A percentile compares a stretch with the other conserved stretches of the same genome.
These are phyloP conservation scores for Aaosphaeria pasadenensis DNA, from an alignment of 2,329 filamentous ascomycete genomes.

Conservation along the genomic window DNA sequence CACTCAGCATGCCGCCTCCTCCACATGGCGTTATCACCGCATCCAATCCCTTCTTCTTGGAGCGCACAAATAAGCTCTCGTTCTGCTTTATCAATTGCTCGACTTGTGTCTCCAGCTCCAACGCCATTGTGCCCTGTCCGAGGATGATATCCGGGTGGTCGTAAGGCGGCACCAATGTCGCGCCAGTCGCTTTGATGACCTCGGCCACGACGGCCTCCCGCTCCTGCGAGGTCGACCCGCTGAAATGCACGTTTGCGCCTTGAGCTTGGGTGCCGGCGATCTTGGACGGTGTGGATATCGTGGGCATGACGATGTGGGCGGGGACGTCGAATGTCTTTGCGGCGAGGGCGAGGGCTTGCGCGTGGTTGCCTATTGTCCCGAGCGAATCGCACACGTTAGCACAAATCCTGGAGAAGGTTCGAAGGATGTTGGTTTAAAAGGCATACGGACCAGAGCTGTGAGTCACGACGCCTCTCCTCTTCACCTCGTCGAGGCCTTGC, in stretches of 20 bases:
- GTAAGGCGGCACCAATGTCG: slow-evolving; percentile 82
- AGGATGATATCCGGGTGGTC: slow-evolving; percentile 90
- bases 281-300: slow-evolving; percentile 80
- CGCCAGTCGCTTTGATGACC: slow-evolving; percentile 69
- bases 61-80: slow-evolving; percentile 10
- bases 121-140: slow-evolving; percentile 83
- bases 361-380: slow-evolving; percentile 72
- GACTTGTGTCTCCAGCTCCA: slow-evolving; percentile 79
- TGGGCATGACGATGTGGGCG: slow-evolving; percentile 88
- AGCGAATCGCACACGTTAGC: neutral
- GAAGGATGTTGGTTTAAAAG: neutral
- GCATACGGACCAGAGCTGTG: slow-evolving; percentile 74
- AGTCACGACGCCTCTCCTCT: slow-evolving; percentile 74
- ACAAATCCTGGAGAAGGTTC: slow-evolving; percentile 2
- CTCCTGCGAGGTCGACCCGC: slow-evolving; percentile 75
- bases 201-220: slow-evolving; percentile 73
- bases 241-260: slow-evolving; percentile 76
- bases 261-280: slow-evolving; percentile 78
- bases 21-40: slow-evolving; percentile 76
- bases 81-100: slow-evolving; percentile 45
- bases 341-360: slow-evolving; percentile 85
- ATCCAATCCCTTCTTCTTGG: slow-evolving; percentile 33
- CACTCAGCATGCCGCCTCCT: slow-evolving; percentile 83
- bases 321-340: slow-evolving; percentile 70
- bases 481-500: slow-evolving; percentile 33